phyloP scores from a whole-genome alignment of 306 rosid species.

The Coriaria nepalensis region DNA sequence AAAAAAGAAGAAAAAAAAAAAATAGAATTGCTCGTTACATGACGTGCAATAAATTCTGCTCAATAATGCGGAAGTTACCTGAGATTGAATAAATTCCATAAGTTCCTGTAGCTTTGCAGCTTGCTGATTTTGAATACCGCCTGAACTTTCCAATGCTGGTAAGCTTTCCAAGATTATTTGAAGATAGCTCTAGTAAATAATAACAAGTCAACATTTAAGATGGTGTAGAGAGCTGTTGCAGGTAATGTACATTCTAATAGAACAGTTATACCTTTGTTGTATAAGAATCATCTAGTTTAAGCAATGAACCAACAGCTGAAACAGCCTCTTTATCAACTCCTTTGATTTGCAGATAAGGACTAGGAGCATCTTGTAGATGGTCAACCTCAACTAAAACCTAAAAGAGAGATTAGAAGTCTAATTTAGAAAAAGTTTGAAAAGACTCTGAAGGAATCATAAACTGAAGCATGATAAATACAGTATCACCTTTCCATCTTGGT shows the following conservation, averaged over 20 bases:
- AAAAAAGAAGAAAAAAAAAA: conserved; percentile 9
- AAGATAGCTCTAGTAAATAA: conserved; percentile 65
- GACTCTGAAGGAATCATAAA: background rate
- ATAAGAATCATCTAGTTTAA: conserved; percentile 71
- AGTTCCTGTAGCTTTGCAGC: conserved; percentile 85
- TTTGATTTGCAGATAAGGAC: conserved; percentile 89
- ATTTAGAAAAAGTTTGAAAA: conserved; percentile 2
- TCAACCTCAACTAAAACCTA: conserved; percentile 90
- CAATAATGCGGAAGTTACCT: conserved; percentile 29
- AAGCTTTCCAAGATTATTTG: conserved; percentile 80
- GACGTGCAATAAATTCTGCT: too few species aligned
- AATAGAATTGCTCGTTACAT: too few species aligned
- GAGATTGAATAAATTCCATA: conserved; percentile 86
- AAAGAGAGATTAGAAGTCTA: conserved; percentile 7
- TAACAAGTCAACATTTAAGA: conserved; percentile 8
- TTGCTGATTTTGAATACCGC: conserved; percentile 70
- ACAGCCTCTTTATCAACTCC: conserved; percentile 94
- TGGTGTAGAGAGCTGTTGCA: too few species aligned
- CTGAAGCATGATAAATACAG: background rate
- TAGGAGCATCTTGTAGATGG: conserved; percentile 81
- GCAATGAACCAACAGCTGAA: conserved; percentile 78
- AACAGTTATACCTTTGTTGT: conserved; percentile 62
- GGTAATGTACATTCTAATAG: too few species aligned
- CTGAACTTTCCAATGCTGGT: conserved; percentile 51
- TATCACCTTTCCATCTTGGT: conserved; percentile 92